These are phyloP conservation scores for Spinacia oleracea DNA, from an alignment of 179 eudicot genomes.

Conservation along the genomic window DNA sequence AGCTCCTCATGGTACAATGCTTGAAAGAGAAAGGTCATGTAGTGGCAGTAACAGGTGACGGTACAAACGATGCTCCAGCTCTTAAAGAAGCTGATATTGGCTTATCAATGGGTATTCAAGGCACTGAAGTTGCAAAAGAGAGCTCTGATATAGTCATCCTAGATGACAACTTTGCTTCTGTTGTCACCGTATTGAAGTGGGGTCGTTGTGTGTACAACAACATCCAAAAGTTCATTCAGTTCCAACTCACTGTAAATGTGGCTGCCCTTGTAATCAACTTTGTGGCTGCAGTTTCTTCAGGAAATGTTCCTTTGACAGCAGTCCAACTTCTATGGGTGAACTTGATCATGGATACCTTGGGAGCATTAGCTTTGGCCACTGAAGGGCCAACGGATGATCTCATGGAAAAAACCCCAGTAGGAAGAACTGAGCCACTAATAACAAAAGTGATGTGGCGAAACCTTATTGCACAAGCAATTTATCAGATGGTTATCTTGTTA, in stretches of 20 bases:
- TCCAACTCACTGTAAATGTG: slow-evolving; percentile 51
- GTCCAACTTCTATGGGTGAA: slow-evolving; percentile 54
- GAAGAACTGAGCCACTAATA: slow-evolving; percentile 46
- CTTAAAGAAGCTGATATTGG: slow-evolving; percentile 54
- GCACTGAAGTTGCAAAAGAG: slow-evolving; percentile 58
- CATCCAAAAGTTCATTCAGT: slow-evolving; percentile 55
- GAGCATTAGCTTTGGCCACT: slow-evolving; percentile 50
- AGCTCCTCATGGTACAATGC: slow-evolving; percentile 54
- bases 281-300: slow-evolving; percentile 48
- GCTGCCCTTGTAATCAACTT: slow-evolving; percentile 53
- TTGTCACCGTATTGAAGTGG: slow-evolving; percentile 46
- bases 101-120: slow-evolving; percentile 58
- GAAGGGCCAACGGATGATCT: slow-evolving; percentile 43
- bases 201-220: slow-evolving; percentile 52
- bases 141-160: slow-evolving; percentile 54
- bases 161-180: slow-evolving; percentile 48
- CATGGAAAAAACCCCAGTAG: slow-evolving; percentile 41
- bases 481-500: slow-evolving; percentile 39
- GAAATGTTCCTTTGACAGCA: slow-evolving; percentile 42
- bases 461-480: slow-evolving; percentile 43
- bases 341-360: slow-evolving; percentile 52
- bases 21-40: slow-evolving; percentile 47
- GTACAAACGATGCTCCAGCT: slow-evolving; percentile 51
- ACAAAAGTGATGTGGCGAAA: slow-evolving; percentile 52
- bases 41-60: slow-evolving; percentile 56